phyloP scores from a whole-genome alignment of 805 yeast species.

The Ogataea pilisensis region DNA sequence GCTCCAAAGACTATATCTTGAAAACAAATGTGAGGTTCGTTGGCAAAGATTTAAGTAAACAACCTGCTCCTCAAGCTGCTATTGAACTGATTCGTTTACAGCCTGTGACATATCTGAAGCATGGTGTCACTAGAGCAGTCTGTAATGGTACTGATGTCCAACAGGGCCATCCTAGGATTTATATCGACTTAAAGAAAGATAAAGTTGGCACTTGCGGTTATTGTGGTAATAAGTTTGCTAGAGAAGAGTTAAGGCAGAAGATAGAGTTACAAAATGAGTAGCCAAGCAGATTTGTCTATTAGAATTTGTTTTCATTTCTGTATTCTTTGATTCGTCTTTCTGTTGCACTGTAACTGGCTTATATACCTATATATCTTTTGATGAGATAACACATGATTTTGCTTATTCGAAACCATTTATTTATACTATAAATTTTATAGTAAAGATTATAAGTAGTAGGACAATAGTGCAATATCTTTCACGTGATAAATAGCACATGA shows the following conservation, averaged over 20 bases:
- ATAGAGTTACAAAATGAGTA: slow-evolving; percentile 7
- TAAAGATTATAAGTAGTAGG: too few relatives aligned
- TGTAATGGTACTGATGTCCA: slow-evolving; percentile 79
- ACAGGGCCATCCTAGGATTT: slow-evolving; percentile 83
- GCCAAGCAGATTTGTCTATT: neutral
- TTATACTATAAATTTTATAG: too few relatives aligned
- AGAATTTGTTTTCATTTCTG: neutral
- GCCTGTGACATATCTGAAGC: slow-evolving; percentile 60
- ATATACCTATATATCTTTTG: too few relatives aligned
- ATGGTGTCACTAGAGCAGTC: slow-evolving; percentile 54
- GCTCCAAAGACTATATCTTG: slow-evolving; percentile 51
- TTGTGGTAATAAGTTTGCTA: slow-evolving; percentile 69
- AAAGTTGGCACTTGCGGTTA: slow-evolving; percentile 73
- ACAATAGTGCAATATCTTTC: too few relatives aligned
- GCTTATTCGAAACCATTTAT: too few relatives aligned
- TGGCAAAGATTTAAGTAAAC: slow-evolving; percentile 60
- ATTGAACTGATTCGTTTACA: slow-evolving; percentile 74
- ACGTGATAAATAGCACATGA: too few relatives aligned
- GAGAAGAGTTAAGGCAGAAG: slow-evolving; percentile 41
- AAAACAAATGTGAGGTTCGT: slow-evolving; percentile 59
- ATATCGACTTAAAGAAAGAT: slow-evolving; percentile 74
- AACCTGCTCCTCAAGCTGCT: slow-evolving; percentile 81
- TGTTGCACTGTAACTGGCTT: too few relatives aligned
- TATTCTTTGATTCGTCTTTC: neutral
- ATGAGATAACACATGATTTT: too few relatives aligned